phyloP scores from a whole-genome alignment of 2,329 filamentous ascomycete genomes.

The Botrytis medusae region DNA sequence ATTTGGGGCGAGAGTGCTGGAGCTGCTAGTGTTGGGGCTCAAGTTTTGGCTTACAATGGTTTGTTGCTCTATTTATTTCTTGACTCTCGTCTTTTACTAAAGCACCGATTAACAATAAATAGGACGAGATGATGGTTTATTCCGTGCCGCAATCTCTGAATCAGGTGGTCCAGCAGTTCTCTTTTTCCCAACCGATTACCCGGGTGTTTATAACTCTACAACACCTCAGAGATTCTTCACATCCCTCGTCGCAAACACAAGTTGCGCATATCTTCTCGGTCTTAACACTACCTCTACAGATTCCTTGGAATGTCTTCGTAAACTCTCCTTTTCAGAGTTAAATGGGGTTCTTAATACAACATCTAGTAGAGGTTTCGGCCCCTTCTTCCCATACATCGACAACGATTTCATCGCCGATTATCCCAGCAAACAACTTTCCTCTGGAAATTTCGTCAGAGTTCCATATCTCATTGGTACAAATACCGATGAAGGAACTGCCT shows the following conservation, averaged over 20 bases:
- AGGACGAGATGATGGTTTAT: slow-evolving; percentile 55
- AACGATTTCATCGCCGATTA: slow-evolving; percentile 46
- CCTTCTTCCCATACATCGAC: slow-evolving; percentile 41
- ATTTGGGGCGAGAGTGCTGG: slow-evolving; percentile 47
- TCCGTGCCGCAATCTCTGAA: slow-evolving; percentile 51
- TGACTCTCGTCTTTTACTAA: neutral
- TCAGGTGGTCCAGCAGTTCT: slow-evolving; percentile 40
- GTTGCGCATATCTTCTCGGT: slow-evolving; percentile 28
- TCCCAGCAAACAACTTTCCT: slow-evolving; percentile 53
- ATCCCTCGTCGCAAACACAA: slow-evolving; percentile 41
- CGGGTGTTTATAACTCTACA: slow-evolving; percentile 26
- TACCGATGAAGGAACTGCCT: slow-evolving; percentile 42
- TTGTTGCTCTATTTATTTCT: neutral
- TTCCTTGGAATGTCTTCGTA: slow-evolving; percentile 37
- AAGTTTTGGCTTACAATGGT: slow-evolving; percentile 48
- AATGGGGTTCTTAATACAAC: slow-evolving; percentile 36
- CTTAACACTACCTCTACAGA: slow-evolving; percentile 41
- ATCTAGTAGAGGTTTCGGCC: slow-evolving; percentile 41
- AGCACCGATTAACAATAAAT: neutral
- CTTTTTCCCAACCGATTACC: slow-evolving; percentile 21
- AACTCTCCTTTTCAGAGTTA: slow-evolving; percentile 33
- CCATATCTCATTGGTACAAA: slow-evolving; percentile 48
- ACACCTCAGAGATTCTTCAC: slow-evolving; percentile 36
- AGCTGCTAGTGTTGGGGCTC: slow-evolving; percentile 29
- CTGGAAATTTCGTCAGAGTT: slow-evolving; percentile 41